These are phyloP conservation scores for Morella rubra DNA, from an alignment of 306 rosid species.

Conservation along the genomic window DNA sequence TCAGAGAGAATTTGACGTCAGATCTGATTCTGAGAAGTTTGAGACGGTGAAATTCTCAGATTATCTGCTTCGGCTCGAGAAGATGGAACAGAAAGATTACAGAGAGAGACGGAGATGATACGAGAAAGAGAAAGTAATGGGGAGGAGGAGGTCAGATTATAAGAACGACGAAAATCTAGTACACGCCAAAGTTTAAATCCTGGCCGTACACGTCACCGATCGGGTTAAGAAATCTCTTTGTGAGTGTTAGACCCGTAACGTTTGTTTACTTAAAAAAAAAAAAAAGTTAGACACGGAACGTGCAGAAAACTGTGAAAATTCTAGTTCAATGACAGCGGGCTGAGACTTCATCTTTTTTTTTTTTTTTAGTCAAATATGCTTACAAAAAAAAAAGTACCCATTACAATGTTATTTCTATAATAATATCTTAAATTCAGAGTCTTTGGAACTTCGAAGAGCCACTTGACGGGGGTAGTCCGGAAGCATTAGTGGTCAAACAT, in stretches of 20 bases:
- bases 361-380: too few species aligned
- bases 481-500: too few species aligned
- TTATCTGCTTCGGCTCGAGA: conserved; percentile 3
- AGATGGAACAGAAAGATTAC: background rate
- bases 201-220: conserved; percentile 77
- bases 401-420: too few species aligned
- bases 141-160: background rate
- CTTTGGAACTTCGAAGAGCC: too few species aligned
- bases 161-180: conserved; percentile 36
- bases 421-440: too few species aligned
- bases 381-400: too few species aligned
- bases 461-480: too few species aligned
- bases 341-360: too few species aligned
- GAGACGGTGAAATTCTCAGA: conserved; percentile 9
- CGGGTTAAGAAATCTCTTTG: conserved; percentile 9
- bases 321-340: too few species aligned
- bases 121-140: background rate
- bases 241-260: background rate
- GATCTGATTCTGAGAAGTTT: conserved; percentile 23
- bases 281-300: too few species aligned
- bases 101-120: background rate
- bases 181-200: conserved; percentile 43
- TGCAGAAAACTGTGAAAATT: too few species aligned
- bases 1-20: conserved; percentile 6
- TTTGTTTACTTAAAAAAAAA: too few species aligned